These are phyloP conservation scores for Dothistroma septosporum DNA, from an alignment of 2,329 filamentous ascomycete genomes.

Conservation along the genomic window DNA sequence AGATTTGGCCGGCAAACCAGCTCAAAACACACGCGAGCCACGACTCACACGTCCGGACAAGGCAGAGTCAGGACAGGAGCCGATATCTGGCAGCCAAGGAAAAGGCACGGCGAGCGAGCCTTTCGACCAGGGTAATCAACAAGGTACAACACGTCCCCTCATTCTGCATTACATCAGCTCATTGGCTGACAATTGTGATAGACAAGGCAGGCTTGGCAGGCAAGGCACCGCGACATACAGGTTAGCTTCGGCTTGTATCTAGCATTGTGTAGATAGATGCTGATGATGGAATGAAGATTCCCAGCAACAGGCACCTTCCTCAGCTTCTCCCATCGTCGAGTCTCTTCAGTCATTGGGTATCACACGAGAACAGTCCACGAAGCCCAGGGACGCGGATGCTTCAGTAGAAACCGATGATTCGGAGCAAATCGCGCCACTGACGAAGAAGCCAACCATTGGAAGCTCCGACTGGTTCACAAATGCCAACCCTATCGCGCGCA, in stretches of 20 bases:
- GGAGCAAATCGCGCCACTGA: neutral
- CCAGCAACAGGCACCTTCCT: neutral
- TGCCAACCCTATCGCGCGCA: constrained; percentile 14
- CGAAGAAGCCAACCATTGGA: constrained; percentile 16
- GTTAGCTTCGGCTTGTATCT: constrained; percentile 7
- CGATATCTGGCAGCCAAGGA: constrained; percentile 66
- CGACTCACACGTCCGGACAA: neutral
- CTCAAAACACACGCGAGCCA: constrained; percentile 17
- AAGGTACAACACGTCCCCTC: constrained; percentile 40
- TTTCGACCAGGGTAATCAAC: constrained; percentile 73
- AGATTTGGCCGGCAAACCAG: constrained; percentile 17
- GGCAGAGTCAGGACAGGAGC: constrained; percentile 50
- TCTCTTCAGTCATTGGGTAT: neutral
- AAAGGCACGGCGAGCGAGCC: constrained; percentile 65
- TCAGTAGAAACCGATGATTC: neutral
- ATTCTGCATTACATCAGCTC: neutral
- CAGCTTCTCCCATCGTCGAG: neutral
- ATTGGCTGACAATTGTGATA: neutral
- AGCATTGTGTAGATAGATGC: neutral
- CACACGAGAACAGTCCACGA: neutral
- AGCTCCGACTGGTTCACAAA: constrained; percentile 23
- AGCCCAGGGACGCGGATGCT: neutral
- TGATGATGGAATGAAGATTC: constrained; percentile 8
- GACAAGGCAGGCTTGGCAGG: constrained; percentile 15
- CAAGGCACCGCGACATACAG: constrained; percentile 19